Evolutionary conservation across 208 protist species (phyloP).

Genomic region (Crithidia bombi): DNA sequence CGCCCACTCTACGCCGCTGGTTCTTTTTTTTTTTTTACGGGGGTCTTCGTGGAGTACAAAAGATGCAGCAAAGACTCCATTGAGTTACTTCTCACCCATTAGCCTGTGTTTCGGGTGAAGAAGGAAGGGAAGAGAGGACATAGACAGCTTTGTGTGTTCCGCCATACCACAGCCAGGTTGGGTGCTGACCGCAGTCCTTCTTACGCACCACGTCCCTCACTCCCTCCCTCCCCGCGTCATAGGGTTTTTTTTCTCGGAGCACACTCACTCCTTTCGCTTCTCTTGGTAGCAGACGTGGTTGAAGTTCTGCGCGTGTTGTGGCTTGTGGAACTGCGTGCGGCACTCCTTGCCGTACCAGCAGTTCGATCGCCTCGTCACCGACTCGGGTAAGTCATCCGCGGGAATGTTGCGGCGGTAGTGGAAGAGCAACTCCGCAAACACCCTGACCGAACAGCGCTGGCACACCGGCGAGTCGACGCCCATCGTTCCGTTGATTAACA

Average conservation of each 20-base stretch:
- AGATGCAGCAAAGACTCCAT: too few relatives aligned
- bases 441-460: slow-evolving; percentile 43
- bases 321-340: slow-evolving; percentile 84
- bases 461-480: slow-evolving; percentile 56
- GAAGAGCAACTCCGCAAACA: slow-evolving; percentile 81
- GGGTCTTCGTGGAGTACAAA: too few relatives aligned
- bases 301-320: slow-evolving; percentile 79
- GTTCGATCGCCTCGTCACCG: slow-evolving; percentile 65
- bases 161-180: too few relatives aligned
- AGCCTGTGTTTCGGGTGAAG: too few relatives aligned
- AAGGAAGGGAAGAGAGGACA: too few relatives aligned
- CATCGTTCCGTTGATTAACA: slow-evolving; percentile 52
- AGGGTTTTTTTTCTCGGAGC: slow-evolving; percentile 2
- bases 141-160: too few relatives aligned
- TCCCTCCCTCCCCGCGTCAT: too few relatives aligned
- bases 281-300: slow-evolving; percentile 91
- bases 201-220: too few relatives aligned
- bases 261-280: slow-evolving; percentile 83
- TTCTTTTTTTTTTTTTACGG: too few relatives aligned
- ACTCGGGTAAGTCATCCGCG: slow-evolving; percentile 49
- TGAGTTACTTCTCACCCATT: too few relatives aligned
- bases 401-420: slow-evolving; percentile 75
- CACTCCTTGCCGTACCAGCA: slow-evolving; percentile 92
- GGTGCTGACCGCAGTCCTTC: too few relatives aligned
- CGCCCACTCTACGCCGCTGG: too few relatives aligned